Evolutionary conservation across 306 rosid species (phyloP), one percentile per base, ranked within the genome.

Genomic region (Inga oerstediana): DNA sequence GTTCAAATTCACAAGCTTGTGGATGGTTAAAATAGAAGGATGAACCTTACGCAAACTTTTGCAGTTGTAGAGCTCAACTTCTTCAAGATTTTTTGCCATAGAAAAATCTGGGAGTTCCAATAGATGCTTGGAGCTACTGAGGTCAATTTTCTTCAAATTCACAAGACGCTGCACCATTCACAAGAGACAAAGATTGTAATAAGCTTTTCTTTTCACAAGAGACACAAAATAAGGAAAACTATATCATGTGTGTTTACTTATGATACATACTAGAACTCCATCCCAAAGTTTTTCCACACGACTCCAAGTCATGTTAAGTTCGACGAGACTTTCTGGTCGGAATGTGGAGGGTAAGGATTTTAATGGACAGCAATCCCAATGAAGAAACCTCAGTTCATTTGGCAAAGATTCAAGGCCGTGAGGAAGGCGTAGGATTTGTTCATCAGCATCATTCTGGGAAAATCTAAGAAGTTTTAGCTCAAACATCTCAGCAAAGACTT

Each of bases 121-220:
- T 12, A 72, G 59, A 72, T 72, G n/a, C 76, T 72, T 72, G 76
- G 76, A 72, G 76, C 14, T 45, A 15, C 59, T 72, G 76, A 72
- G 76, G 20, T 72, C 43, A 45, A 72, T 46, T 45, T 72, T 72
- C 59, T 30, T 72, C 10, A 72, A 72, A 27, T 72, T 72, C 59
- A 72, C 76, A 46, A 72, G 76, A 24, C 2, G 43, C 76, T 72
- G 76, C 45, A 35, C 2, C 39, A 72, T 24, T 46, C 10, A 72
- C 0, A 72, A 72, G 7, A 24, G 59, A 61, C 27, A 20, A 0
- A 64, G 39, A 64, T 30, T 30, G 70, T 34, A 62, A 62, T 62
- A 17, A 27, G 39, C 69, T 62, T 27, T 27, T 27, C 34, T 10
- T 62, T 27, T 62, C 20, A 64, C 19, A 14, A 32, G 19, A 27